phyloP scores from a whole-genome alignment of 2,329 filamentous ascomycete genomes.

The Hypoxylon sp. region DNA sequence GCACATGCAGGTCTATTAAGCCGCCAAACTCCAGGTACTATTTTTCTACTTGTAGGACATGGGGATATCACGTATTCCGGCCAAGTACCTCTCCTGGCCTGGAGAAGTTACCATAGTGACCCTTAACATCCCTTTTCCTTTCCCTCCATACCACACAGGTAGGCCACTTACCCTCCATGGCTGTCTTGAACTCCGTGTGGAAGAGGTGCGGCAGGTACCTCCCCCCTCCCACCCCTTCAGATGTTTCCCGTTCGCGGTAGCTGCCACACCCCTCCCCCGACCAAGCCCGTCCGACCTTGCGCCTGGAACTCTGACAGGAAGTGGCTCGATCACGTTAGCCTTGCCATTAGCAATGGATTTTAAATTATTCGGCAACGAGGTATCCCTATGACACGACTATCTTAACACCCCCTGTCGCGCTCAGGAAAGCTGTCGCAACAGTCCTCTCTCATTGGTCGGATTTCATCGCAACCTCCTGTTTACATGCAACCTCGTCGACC shows the following conservation, averaged over 20 bases:
- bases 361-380: conserved; percentile 41
- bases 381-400: conserved; percentile 43
- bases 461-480: conserved; percentile 49
- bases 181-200: background rate
- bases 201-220: conserved; percentile 10
- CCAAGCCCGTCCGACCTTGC: conserved; percentile 23
- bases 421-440: conserved; percentile 45
- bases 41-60: conserved; percentile 8
- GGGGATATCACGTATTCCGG: background rate
- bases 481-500: conserved; percentile 46
- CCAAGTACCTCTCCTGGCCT: conserved; percentile 3
- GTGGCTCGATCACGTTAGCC: conserved; percentile 46
- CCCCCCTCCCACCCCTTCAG: conserved; percentile 19
- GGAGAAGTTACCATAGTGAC: conserved; percentile 23
- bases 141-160: conserved; percentile 1
- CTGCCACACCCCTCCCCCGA: conserved; percentile 20
- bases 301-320: conserved; percentile 34
- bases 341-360: conserved; percentile 42
- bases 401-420: conserved; percentile 30
- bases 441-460: conserved; percentile 43
- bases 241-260: conserved; percentile 9
- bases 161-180: conserved; percentile 4
- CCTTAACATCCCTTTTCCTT: background rate
- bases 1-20: conserved; percentile 14
- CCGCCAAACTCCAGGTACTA: conserved; percentile 20